phyloP scores from a whole-genome alignment of 345 rosid species.

The Arabidopsis suecica region DNA sequence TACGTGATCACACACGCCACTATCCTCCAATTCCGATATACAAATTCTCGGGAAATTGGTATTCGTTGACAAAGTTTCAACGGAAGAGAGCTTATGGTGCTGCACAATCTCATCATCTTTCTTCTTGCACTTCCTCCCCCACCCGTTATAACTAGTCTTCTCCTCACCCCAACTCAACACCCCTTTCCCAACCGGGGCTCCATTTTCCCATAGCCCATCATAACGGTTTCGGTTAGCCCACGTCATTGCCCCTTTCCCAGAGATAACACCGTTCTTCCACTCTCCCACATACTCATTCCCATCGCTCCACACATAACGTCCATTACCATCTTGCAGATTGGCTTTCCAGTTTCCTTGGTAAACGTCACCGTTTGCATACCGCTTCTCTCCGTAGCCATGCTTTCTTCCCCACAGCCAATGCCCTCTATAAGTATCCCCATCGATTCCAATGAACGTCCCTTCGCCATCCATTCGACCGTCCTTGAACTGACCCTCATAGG shows the following conservation, averaged over 20 bases:
- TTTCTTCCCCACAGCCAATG: constrained; percentile 62
- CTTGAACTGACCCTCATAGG: constrained; percentile 71
- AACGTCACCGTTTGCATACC: constrained; percentile 62
- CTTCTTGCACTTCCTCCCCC: constrained; percentile 43
- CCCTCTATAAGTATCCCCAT: constrained; percentile 68
- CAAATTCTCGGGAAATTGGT: constrained; percentile 68
- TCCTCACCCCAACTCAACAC: constrained; percentile 56
- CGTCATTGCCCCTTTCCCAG: constrained; percentile 57
- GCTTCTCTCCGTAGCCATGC: constrained; percentile 66
- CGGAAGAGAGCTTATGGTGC: constrained; percentile 64
- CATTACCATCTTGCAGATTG: constrained; percentile 67
- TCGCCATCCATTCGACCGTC: constrained; percentile 68
- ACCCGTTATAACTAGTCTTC: constrained; percentile 39
- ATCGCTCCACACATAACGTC: constrained; percentile 67
- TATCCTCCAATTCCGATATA: constrained; percentile 67
- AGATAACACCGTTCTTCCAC: constrained; percentile 66
- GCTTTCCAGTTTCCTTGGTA: constrained; percentile 66
- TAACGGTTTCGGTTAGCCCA: constrained; percentile 68
- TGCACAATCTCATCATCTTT: constrained; percentile 46
- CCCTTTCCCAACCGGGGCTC: constrained; percentile 69
- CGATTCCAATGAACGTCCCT: constrained; percentile 66
- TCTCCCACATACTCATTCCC: constrained; percentile 67
- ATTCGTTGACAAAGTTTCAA: constrained; percentile 49
- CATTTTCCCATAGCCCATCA: constrained; percentile 72
- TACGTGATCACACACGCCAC: constrained; percentile 57